Percentiles rank a stretch among this genome's conserved stretches.
phyloP scores from a whole-genome alignment of 2,329 filamentous ascomycete species.

The Fusarium verticillioides region DNA sequence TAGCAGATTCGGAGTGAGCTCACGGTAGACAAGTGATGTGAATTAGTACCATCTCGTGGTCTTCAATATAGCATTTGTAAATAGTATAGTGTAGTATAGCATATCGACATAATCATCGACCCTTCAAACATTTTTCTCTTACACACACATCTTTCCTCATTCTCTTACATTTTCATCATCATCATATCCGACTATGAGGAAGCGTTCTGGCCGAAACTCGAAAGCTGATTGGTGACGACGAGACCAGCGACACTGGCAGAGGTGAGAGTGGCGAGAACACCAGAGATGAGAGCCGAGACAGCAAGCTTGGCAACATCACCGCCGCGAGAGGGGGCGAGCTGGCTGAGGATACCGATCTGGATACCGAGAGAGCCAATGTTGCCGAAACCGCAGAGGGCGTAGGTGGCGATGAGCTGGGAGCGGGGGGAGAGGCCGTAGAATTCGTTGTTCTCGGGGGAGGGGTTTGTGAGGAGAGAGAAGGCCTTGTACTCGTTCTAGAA shows the following conservation, averaged over 20 bases:
- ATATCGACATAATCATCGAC: slow-evolving; percentile 22
- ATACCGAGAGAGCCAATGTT: slow-evolving; percentile 90
- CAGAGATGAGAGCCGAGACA: slow-evolving; percentile 79
- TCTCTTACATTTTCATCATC: slow-evolving; percentile 13
- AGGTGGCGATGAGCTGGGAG: slow-evolving; percentile 84
- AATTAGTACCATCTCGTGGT: slow-evolving; percentile 24
- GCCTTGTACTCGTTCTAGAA: slow-evolving; percentile 80
- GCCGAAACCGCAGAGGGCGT: slow-evolving; percentile 84
- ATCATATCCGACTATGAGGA: slow-evolving; percentile 4
- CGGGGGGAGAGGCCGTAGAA: slow-evolving; percentile 74
- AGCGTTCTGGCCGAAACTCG: slow-evolving; percentile 15
- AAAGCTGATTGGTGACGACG: slow-evolving; percentile 67
- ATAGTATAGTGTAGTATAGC: slow-evolving; percentile 14
- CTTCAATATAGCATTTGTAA: slow-evolving; percentile 27
- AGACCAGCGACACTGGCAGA: slow-evolving; percentile 83
- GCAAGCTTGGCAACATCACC: slow-evolving; percentile 82
- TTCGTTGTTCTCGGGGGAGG: slow-evolving; percentile 57
- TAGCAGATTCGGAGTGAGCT: not conserved
- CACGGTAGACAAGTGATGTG: not conserved
- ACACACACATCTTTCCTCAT: not conserved
- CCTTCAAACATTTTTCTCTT: not conserved
- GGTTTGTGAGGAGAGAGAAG: slow-evolving; percentile 67
- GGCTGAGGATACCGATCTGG: slow-evolving; percentile 87
- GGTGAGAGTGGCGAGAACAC: slow-evolving; percentile 81
- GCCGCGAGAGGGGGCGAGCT: slow-evolving; percentile 78